Percentiles rank a stretch among this genome's conserved stretches.
phyloP scores from a whole-genome alignment of 2,329 filamentous ascomycete genomes.

The Talaromyces sp. region DNA sequence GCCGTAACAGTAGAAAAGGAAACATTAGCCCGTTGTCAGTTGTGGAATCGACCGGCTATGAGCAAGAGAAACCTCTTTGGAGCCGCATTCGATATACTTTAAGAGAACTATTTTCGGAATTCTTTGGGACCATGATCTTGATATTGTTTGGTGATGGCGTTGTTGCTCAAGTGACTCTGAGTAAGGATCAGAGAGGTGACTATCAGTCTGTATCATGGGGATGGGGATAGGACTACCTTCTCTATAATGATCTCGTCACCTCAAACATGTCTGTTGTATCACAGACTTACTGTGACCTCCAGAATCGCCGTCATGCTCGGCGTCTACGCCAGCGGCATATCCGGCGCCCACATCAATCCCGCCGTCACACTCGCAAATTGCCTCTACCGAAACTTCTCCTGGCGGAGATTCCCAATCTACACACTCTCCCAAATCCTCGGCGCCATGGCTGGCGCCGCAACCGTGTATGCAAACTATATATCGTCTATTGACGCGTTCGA shows the following conservation, averaged over 20 bases:
- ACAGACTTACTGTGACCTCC: slow-evolving; percentile 16
- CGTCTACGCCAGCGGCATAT: slow-evolving; percentile 60
- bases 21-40: not conserved
- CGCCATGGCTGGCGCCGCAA: slow-evolving; percentile 60
- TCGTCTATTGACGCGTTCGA: slow-evolving; percentile 65
- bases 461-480: slow-evolving; percentile 64
- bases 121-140: slow-evolving; percentile 66
- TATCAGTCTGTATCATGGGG: slow-evolving; percentile 56
- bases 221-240: slow-evolving; percentile 41
- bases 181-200: slow-evolving; percentile 43
- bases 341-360: slow-evolving; percentile 67
- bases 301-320: slow-evolving; percentile 68
- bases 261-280: too few species aligned
- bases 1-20: not conserved
- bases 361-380: slow-evolving; percentile 71
- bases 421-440: slow-evolving; percentile 65
- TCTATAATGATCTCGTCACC: not conserved
- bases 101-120: slow-evolving; percentile 64
- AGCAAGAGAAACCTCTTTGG: slow-evolving; percentile 47
- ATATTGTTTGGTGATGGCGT: slow-evolving; percentile 70
- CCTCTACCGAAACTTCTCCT: slow-evolving; percentile 66
- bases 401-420: slow-evolving; percentile 69
- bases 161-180: slow-evolving; percentile 67
- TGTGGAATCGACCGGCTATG: not conserved
- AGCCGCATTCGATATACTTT: slow-evolving; percentile 51